These are phyloP conservation scores for Chionographis japonica DNA, from an alignment of 106 monocot species.

Conservation along the genomic window DNA sequence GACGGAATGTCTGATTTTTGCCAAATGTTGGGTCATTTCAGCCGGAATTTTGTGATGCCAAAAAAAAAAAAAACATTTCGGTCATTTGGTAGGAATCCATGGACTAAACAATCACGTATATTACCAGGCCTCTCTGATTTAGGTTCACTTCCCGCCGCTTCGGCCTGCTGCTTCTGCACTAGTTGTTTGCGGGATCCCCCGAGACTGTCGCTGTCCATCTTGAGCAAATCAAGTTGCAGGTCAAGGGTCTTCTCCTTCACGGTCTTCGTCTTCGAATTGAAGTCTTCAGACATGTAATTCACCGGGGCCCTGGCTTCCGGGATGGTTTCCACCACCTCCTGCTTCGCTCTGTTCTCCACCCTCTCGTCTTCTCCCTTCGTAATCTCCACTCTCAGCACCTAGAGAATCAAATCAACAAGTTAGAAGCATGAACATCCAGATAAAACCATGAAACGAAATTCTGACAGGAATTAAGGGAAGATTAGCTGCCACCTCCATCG, in stretches of 20 bases:
- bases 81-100: background rate
- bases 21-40: too few species aligned
- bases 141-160: slow-evolving; percentile 27
- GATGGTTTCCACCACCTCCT: slow-evolving; percentile 2
- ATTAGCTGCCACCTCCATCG: slow-evolving; percentile 40
- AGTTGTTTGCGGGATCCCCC: slow-evolving; percentile 9
- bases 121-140: slow-evolving; percentile 55
- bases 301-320: slow-evolving; percentile 21
- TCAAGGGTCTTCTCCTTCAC: slow-evolving; percentile 44
- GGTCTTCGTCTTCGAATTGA: slow-evolving; percentile 22
- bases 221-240: slow-evolving; percentile 36
- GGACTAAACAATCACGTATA: background rate
- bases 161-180: slow-evolving; percentile 31
- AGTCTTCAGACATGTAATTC: slow-evolving; percentile 14
- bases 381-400: slow-evolving; percentile 23
- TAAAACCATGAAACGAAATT: background rate
- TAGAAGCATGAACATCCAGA: slow-evolving; percentile 1
- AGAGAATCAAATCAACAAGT: background rate
- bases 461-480: background rate
- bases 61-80: background rate
- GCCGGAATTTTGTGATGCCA: too few species aligned
- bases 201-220: too few species aligned
- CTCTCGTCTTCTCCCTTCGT: slow-evolving; percentile 32
- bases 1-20: too few species aligned
- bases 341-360: slow-evolving; percentile 28